Evolutionary conservation across 371 early-diverging fungal genomes (phyloP).

Genomic region (Mortierella sp.): DNA sequence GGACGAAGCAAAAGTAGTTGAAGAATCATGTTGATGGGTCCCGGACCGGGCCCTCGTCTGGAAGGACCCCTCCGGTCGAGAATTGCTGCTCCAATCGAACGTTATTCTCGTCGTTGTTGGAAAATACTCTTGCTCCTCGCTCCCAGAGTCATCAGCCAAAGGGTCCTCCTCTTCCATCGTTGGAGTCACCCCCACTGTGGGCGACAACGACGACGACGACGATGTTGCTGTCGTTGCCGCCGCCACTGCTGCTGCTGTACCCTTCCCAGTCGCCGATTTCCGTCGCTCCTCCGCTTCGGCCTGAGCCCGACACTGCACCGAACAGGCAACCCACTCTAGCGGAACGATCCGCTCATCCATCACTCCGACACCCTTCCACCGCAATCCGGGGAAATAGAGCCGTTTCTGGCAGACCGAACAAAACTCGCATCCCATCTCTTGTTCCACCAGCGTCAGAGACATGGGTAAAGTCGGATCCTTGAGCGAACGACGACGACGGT

Average conservation of each 20-base stretch:
- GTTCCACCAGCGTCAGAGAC: conserved; percentile 29
- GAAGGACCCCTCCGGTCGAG: background rate
- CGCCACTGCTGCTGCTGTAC: background rate
- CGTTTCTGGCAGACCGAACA: conserved; percentile 52
- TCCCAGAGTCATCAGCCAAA: background rate
- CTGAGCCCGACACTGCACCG: conserved; percentile 42
- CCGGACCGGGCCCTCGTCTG: background rate
- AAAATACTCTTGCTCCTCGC: conserved; percentile 4
- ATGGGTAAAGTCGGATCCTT: conserved; percentile 18
- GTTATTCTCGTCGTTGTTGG: background rate
- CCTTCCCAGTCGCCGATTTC: background rate
- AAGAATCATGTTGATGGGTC: conserved; percentile 5
- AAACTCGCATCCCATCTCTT: conserved; percentile 37
- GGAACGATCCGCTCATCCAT: conserved; percentile 55
- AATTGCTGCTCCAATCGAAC: background rate
- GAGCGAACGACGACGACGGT: background rate
- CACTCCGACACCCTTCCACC: conserved; percentile 55
- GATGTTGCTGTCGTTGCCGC: background rate
- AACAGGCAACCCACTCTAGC: conserved; percentile 52
- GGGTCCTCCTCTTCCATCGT: background rate
- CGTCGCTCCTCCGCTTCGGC: conserved; percentile 33
- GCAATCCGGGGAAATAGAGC: conserved; percentile 45
- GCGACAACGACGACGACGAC: background rate
- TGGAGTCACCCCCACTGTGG: background rate
- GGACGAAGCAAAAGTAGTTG: background rate